phyloP scores from a whole-genome alignment of 2,329 filamentous ascomycete species.

The Arthroderma sp. region DNA sequence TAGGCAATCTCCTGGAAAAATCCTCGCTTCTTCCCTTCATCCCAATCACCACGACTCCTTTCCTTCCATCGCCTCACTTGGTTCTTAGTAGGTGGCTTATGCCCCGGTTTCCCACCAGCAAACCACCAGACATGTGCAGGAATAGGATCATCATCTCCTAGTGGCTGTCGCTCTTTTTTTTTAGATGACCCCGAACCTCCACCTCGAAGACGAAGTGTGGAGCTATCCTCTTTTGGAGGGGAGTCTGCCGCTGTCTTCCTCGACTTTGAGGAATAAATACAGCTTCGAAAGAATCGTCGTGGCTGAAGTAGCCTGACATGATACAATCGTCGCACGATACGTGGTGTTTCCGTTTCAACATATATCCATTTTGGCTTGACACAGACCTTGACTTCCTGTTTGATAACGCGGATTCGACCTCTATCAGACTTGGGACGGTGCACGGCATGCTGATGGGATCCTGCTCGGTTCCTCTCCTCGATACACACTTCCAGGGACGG shows the following conservation, averaged over 20 bases:
- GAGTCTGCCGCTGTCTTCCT: no score
- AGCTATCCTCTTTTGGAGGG: no score
- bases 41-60: constrained; percentile 7
- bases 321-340: background rate
- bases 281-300: no score
- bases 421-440: no score
- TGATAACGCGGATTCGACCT: background rate
- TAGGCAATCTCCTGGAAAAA: constrained; percentile 7
- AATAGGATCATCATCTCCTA: constrained; percentile 7
- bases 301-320: no score
- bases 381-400: constrained; percentile 1
- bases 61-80: constrained; percentile 7
- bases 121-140: constrained; percentile 8
- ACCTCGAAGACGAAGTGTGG: constrained; percentile 4
- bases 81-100: constrained; percentile 4
- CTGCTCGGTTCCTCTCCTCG: no score
- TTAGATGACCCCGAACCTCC: constrained; percentile 1
- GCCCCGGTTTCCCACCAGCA: constrained; percentile 3
- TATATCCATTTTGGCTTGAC: background rate
- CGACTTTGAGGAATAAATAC: no score
- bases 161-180: constrained; percentile 3
- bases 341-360: background rate
- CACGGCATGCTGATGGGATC: no score
- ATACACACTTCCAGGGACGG: no score
- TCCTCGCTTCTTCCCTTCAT: constrained; percentile 4